Conservation (phyloP, 2,329 filamentous ascomycete genomes). For the Nemania bipapillata region DNA sequence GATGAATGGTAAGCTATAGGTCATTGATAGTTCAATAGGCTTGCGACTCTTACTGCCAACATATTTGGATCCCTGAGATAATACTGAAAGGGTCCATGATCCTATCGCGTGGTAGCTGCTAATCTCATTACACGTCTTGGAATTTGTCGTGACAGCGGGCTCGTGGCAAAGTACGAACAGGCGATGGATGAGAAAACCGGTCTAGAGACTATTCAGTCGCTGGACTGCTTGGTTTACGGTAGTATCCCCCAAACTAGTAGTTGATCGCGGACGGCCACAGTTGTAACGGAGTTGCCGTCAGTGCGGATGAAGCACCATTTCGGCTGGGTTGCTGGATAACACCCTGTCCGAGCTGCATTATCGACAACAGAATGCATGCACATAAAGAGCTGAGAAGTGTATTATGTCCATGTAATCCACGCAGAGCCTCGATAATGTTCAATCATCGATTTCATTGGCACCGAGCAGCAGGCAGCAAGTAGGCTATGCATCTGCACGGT, state of each 20-base stretch:
- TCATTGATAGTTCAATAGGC: background rate
- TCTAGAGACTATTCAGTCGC: background rate
- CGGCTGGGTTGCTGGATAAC: background rate
- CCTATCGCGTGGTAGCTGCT: background rate
- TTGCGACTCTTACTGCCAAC: background rate
- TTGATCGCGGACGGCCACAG: background rate
- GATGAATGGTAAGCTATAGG: background rate
- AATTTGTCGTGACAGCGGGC: background rate
- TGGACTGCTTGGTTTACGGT: too few species aligned
- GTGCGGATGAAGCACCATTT: background rate
- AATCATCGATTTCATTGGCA: background rate
- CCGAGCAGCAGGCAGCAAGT: background rate
- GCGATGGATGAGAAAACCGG: too few species aligned
- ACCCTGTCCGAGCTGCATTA: background rate
- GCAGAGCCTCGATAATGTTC: background rate
- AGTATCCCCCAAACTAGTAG: background rate
- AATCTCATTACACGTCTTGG: background rate
- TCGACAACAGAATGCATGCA: background rate
- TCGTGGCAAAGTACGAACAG: too few species aligned
- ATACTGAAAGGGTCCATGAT: conserved; percentile 12
- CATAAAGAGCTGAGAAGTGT: conserved; percentile 1
- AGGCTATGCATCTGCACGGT: background rate
- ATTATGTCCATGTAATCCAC: background rate
- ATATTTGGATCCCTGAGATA: conserved; percentile 11
- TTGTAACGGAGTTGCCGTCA: background rate